These are phyloP conservation scores for Phlebopus sp. DNA, from an alignment of 1,284 basidiomycete species.

Conservation along the genomic window DNA sequence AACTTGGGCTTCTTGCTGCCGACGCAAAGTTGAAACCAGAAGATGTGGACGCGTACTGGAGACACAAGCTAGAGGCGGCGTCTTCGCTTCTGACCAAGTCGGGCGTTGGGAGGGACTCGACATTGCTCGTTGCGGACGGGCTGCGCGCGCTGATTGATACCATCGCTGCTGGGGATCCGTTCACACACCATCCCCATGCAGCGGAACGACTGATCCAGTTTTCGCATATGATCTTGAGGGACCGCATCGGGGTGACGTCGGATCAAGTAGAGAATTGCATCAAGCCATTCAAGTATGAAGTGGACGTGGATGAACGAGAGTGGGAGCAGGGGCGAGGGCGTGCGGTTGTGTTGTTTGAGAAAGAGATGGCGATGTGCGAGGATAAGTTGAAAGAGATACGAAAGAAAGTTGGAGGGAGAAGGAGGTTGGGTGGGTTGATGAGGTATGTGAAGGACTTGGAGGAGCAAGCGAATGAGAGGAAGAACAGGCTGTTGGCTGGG, in stretches of 20 bases:
- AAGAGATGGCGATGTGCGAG: slow-evolving; percentile 85
- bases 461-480: slow-evolving; percentile 74
- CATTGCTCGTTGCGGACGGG: slow-evolving; percentile 93
- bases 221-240: slow-evolving; percentile 88
- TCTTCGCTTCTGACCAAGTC: slow-evolving; percentile 92
- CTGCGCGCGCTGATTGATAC: slow-evolving; percentile 86
- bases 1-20: slow-evolving; percentile 71
- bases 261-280: slow-evolving; percentile 99
- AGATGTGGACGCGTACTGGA: slow-evolving; percentile 91
- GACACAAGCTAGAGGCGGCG: slow-evolving; percentile 92
- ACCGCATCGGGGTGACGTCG: slow-evolving; percentile 87
- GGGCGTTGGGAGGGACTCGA: slow-evolving; percentile 93
- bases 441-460: slow-evolving; percentile 83
- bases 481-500: slow-evolving; percentile 43
- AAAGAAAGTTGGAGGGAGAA: slow-evolving; percentile 81
- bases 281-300: slow-evolving; percentile 98
- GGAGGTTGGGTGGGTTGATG: slow-evolving; percentile 78
- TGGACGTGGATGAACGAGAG: slow-evolving; percentile 86
- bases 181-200: slow-evolving; percentile 85
- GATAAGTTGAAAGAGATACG: slow-evolving; percentile 82
- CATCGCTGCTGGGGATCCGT: slow-evolving; percentile 86
- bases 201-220: slow-evolving; percentile 89
- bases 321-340: slow-evolving; percentile 85
- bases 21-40: slow-evolving; percentile 73
- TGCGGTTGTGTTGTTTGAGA: slow-evolving; percentile 78